Conservation (phyloP, 805 yeast species). For the Jamesozyma rosinii region DNA sequence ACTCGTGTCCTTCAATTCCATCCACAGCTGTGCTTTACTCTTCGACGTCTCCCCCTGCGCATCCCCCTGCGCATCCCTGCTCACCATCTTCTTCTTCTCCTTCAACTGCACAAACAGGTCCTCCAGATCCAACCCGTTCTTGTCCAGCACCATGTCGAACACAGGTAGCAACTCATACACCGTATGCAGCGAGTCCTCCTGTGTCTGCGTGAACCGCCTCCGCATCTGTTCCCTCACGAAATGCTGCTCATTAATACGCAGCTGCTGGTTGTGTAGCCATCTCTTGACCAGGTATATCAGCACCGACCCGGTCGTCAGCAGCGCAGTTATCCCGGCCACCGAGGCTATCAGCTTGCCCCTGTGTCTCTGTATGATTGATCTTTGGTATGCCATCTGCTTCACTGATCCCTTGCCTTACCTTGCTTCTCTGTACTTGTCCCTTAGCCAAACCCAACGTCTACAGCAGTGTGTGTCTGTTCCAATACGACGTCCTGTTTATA, state of each 20-base stretch:
- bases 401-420: too few relatives aligned
- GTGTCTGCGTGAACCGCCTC: slow-evolving; percentile 83
- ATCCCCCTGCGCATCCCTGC: not conserved
- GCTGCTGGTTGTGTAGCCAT: slow-evolving; percentile 35
- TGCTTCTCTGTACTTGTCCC: too few relatives aligned
- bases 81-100: slow-evolving; percentile 11
- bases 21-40: slow-evolving; percentile 70
- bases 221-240: slow-evolving; percentile 61
- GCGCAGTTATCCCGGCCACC: slow-evolving; percentile 14
- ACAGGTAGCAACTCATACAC: slow-evolving; percentile 76
- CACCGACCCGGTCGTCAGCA: slow-evolving; percentile 25
- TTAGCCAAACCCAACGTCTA: too few relatives aligned
- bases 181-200: slow-evolving; percentile 79
- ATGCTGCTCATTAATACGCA: slow-evolving; percentile 45
- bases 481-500: too few relatives aligned
- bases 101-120: slow-evolving; percentile 20
- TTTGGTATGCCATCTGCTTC: not conserved
- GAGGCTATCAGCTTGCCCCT: slow-evolving; percentile 21
- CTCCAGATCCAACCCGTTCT: slow-evolving; percentile 21
- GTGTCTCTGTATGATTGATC: slow-evolving; percentile 16
- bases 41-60: slow-evolving; percentile 14
- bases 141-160: slow-evolving; percentile 36
- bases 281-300: slow-evolving; percentile 20
- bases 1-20: slow-evolving; percentile 64
- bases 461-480: too few relatives aligned